These are phyloP conservation scores for Leucosporidium yakuticum DNA, from an alignment of 768 basidiomycete genomes.

Conservation along the genomic window DNA sequence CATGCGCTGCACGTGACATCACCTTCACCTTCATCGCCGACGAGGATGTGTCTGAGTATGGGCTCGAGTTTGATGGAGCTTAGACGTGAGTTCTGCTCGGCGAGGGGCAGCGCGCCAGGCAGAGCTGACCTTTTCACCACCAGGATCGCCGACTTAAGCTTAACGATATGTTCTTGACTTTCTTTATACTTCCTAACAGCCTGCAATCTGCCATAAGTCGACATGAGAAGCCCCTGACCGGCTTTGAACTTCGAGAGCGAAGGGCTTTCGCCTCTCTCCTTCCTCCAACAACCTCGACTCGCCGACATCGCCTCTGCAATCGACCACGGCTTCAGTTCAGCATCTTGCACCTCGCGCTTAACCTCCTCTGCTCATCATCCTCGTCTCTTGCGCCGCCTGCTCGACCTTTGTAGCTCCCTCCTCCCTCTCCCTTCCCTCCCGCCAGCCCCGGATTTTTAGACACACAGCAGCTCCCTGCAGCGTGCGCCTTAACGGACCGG, in stretches of 20 bases:
- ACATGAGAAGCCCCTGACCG: no score
- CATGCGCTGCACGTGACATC: not conserved
- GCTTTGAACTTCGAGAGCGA: no score
- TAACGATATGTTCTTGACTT: not conserved
- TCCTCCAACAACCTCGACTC: no score
- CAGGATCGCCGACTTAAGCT: not conserved
- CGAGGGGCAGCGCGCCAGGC: not conserved
- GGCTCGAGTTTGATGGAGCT: no score
- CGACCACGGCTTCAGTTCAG: not conserved
- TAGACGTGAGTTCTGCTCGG: not conserved
- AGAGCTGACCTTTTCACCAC: not conserved
- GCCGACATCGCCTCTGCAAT: not conserved
- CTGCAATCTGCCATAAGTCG: not conserved
- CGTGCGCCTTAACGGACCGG: slow-evolving; percentile 3
- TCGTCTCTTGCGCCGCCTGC: no score
- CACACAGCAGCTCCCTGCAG: not conserved
- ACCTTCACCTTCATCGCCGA: not conserved
- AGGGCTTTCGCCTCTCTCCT: no score
- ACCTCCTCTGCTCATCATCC: not conserved
- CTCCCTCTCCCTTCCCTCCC: no score
- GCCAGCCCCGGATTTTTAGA: slow-evolving; percentile 4
- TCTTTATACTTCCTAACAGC: not conserved
- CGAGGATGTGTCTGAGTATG: not conserved
- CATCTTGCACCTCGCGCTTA: not conserved
- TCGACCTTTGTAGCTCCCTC: no score